Evolutionary conservation across 805 yeast genomes (phyloP), one percentile per base, ranked within the genome.

Genomic region (Myxozyma monticola): DNA sequence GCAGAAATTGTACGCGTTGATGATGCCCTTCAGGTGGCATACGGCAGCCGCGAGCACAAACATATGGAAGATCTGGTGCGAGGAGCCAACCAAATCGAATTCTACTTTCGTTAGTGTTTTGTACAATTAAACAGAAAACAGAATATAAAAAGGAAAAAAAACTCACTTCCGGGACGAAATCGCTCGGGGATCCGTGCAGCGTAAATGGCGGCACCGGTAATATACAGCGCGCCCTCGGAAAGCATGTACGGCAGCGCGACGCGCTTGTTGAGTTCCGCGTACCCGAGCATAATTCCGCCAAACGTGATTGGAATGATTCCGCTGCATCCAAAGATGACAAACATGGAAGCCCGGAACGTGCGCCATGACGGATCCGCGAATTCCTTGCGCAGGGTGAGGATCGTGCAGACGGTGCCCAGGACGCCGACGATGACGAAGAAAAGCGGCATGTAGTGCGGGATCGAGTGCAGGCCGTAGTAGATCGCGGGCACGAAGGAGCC

Each of bases 121-220:
- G 20, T 24, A 17, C 95, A 10, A 81, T 58, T 0, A 87, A 88
- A 95, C 60, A 85, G 66, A 8, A 84, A 67, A 65, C 88, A 96
- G 64, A 88, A 88, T 8, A 88, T 75, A 67, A 79, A 15, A 10
- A 22, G n/a, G 17, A 25, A 18, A 75, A 9, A 79, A 61, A 59
- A 88, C 96, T 64, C 76, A 85, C 51, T 65, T 0, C 89, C 89
- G 0, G 88, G 87, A 4, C 57, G 59, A 36, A 73, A 71, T 42
- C 85, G 72, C 64, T 89, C 97, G 0, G 97, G 97, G 29, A 85
- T 66, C 52, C 96, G 73, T 21, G 75, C 65, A 0, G 95, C 96
- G 65, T 89, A 89, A 45, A 90, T 66, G 1, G 75, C 72, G 0
- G 96, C 96, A 0, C 97, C 97, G 5, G 71, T 57, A 2, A 88